phyloP scores from a whole-genome alignment of 2,329 filamentous ascomycete species.

The Cephalotrichum gorgonifer region DNA sequence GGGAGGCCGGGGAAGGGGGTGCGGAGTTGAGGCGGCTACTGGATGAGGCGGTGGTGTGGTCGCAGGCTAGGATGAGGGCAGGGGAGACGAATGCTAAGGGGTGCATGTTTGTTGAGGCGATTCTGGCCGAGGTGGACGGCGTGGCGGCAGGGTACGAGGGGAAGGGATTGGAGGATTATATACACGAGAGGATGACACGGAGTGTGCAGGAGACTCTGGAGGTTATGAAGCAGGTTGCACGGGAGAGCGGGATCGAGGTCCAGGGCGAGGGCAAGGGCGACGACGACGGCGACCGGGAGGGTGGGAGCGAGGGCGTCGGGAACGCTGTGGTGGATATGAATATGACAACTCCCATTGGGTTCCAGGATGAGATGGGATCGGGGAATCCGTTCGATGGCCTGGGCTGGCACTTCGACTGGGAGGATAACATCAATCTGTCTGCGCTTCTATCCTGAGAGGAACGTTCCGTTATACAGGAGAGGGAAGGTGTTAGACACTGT shows the following conservation, averaged over 20 bases:
- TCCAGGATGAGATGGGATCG: background rate
- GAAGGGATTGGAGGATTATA: background rate
- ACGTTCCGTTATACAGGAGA: too few species aligned
- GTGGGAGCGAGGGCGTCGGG: background rate
- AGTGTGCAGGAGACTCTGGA: background rate
- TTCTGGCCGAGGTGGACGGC: background rate
- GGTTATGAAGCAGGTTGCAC: background rate
- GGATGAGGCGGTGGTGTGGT: constrained; percentile 28
- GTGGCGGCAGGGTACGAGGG: background rate
- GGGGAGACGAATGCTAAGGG: constrained; percentile 49
- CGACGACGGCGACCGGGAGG: background rate
- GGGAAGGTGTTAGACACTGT: background rate
- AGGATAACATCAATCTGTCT: background rate
- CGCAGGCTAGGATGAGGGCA: constrained; percentile 25
- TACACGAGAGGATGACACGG: background rate
- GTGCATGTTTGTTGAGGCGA: constrained; percentile 18
- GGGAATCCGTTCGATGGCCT: background rate
- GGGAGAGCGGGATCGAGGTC: background rate
- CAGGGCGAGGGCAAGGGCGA: background rate
- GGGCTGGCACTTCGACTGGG: constrained; percentile 1
- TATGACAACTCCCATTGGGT: background rate
- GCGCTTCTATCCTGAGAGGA: background rate
- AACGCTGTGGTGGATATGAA: background rate
- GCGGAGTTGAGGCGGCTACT: constrained; percentile 24
- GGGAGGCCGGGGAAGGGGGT: constrained; percentile 16